Conservation (phyloP, 192 early-diverging fungal genomes). For the Coemansia sp. region DNA sequence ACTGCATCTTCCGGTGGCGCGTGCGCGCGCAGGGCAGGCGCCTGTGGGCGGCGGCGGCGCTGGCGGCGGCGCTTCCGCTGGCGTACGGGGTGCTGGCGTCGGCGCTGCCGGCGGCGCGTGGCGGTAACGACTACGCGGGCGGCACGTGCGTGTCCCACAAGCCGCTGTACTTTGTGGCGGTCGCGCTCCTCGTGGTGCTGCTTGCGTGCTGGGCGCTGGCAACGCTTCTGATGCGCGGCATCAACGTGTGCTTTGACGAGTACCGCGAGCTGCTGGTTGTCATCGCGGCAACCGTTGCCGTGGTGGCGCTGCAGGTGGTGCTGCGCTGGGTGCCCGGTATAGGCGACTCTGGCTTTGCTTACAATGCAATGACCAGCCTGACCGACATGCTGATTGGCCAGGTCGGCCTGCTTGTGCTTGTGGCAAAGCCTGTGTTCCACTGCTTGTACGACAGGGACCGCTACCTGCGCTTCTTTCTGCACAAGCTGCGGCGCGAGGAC, state of each 20-base stretch:
- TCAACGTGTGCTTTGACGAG: constrained; percentile 46
- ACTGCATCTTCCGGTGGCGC: constrained; percentile 36
- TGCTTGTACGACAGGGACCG: constrained; percentile 20
- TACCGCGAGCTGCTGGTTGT: constrained; percentile 36
- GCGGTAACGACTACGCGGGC: constrained; percentile 13
- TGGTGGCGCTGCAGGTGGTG: constrained; percentile 32
- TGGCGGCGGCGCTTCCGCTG: constrained; percentile 15
- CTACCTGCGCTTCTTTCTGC: constrained; percentile 31
- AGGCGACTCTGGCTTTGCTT: constrained; percentile 31
- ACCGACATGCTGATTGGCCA: constrained; percentile 34
- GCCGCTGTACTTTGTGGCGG: constrained; percentile 40
- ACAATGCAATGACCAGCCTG: constrained; percentile 37
- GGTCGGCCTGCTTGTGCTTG: constrained; percentile 22
- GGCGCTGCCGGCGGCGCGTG: constrained; percentile 15
- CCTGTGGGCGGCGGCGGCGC: constrained; percentile 20
- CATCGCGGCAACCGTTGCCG: constrained; percentile 13
- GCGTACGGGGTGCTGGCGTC: constrained; percentile 38
- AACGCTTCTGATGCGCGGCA: constrained; percentile 18
- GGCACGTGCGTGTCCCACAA: constrained; percentile 30
- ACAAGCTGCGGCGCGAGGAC: constrained; percentile 25
- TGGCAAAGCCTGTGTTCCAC: constrained; percentile 28
- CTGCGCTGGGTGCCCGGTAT: constrained; percentile 40
- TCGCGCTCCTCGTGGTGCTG: constrained; percentile 21
- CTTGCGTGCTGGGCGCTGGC: constrained; percentile 23
- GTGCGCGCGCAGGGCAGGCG: constrained; percentile 23